Evolutionary conservation across 768 basidiomycete species (phyloP).

Genomic region (Gloeophyllum trabeum): DNA sequence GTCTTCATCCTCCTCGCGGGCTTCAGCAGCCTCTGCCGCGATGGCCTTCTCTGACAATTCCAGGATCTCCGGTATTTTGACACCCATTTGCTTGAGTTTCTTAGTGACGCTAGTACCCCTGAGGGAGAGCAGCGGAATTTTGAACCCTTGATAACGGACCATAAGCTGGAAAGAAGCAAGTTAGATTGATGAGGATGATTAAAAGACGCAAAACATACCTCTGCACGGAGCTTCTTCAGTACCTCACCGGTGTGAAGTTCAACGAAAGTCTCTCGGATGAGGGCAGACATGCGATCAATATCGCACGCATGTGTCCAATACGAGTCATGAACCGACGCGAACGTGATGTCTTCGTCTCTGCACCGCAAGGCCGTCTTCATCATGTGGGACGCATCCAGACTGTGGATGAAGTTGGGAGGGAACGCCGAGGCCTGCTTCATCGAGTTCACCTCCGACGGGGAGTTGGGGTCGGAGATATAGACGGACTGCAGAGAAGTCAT

Average conservation of each 20-base stretch:
- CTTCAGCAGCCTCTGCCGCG: constrained; percentile 8
- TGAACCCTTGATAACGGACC: constrained; percentile 66
- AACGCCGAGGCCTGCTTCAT: constrained; percentile 91
- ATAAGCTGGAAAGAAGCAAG: constrained; percentile 39
- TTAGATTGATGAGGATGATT: background rate
- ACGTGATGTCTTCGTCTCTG: constrained; percentile 65
- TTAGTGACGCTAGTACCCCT: constrained; percentile 24
- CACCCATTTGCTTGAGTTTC: constrained; percentile 24
- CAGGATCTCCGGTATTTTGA: constrained; percentile 10
- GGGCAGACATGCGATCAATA: constrained; percentile 79
- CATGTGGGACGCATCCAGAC: constrained; percentile 98
- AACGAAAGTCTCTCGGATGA: constrained; percentile 91
- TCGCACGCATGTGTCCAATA: constrained; percentile 95
- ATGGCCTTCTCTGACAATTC: constrained; percentile 10
- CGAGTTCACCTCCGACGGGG: constrained; percentile 65
- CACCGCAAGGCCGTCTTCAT: constrained; percentile 91
- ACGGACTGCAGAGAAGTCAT: constrained; percentile 79
- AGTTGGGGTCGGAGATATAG: constrained; percentile 80
- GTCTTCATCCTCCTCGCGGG: constrained; percentile 1
- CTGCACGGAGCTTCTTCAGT: constrained; percentile 54
- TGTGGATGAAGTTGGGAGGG: constrained; percentile 98
- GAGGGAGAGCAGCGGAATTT: constrained; percentile 46
- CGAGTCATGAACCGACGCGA: constrained; percentile 96
- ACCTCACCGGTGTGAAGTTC: constrained; percentile 85
- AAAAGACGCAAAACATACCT: constrained; percentile 36